Conservation (phyloP, 139 green algal species). For the Volvox reticuliferus region DNA sequence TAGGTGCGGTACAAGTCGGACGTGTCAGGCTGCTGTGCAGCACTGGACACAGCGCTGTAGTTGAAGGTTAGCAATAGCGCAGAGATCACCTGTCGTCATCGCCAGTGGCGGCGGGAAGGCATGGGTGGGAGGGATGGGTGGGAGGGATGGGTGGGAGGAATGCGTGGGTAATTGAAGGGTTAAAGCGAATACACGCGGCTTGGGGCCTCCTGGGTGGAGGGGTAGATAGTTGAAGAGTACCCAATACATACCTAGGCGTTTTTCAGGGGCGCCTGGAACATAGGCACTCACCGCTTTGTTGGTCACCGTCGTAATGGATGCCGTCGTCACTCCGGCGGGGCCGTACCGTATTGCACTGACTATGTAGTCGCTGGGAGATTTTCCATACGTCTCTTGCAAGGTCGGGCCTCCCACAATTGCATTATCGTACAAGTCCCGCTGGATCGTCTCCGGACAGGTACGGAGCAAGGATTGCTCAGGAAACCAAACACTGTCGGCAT, state of each 20-base stretch:
- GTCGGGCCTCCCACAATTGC: background rate
- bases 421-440: background rate
- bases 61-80: constrained; percentile 10
- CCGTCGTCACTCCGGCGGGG: background rate
- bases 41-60: background rate
- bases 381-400: background rate
- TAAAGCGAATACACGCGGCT: too few relatives aligned
- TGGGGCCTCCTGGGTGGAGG: too few relatives aligned
- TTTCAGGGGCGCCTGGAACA: too few relatives aligned
- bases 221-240: too few relatives aligned
- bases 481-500: background rate
- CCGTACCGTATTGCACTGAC: constrained; percentile 1
- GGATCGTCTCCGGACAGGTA: background rate
- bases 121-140: too few relatives aligned
- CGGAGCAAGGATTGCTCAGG: background rate
- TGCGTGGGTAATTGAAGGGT: too few relatives aligned
- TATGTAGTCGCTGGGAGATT: background rate
- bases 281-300: constrained; percentile 2
- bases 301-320: constrained; percentile 7
- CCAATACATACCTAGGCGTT: too few relatives aligned
- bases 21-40: background rate
- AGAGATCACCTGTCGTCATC: background rate
- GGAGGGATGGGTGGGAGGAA: too few relatives aligned
- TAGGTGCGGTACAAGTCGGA: background rate
- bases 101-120: background rate